A percentile compares a stretch with the other conserved stretches of the same genome.
Conservation (phyloP, 805 yeast genomes). For the Starmerella vaccinii region DNA sequence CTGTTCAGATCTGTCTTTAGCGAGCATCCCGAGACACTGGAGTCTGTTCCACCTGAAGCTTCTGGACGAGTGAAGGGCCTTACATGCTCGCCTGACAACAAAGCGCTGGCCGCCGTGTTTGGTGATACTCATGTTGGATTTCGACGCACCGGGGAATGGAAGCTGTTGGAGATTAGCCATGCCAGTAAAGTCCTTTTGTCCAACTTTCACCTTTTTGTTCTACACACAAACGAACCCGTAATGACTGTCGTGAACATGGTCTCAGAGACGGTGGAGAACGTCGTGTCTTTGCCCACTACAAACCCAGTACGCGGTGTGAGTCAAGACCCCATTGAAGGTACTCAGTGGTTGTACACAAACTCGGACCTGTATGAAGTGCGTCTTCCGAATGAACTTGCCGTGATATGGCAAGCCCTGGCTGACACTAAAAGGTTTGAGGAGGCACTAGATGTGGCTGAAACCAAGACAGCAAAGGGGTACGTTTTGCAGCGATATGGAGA, state of each 20-base stretch:
- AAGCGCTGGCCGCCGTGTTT: conserved; percentile 10
- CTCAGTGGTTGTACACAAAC: conserved; percentile 69
- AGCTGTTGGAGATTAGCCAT: background rate
- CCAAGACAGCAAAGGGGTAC: conserved; percentile 33
- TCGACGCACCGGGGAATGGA: background rate
- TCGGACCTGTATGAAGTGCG: conserved; percentile 55
- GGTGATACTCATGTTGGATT: conserved; percentile 3
- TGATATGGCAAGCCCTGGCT: conserved; percentile 63
- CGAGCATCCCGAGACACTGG: background rate
- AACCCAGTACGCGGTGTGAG: conserved; percentile 40
- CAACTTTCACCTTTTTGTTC: conserved; percentile 14
- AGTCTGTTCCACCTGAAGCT: background rate
- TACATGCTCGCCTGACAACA: conserved; percentile 8
- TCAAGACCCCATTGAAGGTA: conserved; percentile 41
- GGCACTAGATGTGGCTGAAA: conserved; percentile 43
- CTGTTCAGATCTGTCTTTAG: background rate
- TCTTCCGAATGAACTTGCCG: conserved; percentile 55
- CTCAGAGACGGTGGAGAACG: conserved; percentile 36
- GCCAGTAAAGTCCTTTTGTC: conserved; percentile 8
- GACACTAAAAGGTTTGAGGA: conserved; percentile 47
- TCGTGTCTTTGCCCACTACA: conserved; percentile 32
- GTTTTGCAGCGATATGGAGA: conserved; percentile 50
- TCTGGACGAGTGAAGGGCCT: background rate
- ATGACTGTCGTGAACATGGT: conserved; percentile 9
- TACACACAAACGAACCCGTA: background rate